Base-by-base conservation (phyloP, 805 yeast genomes). In the Wickerhamia fluorescens region DNA sequence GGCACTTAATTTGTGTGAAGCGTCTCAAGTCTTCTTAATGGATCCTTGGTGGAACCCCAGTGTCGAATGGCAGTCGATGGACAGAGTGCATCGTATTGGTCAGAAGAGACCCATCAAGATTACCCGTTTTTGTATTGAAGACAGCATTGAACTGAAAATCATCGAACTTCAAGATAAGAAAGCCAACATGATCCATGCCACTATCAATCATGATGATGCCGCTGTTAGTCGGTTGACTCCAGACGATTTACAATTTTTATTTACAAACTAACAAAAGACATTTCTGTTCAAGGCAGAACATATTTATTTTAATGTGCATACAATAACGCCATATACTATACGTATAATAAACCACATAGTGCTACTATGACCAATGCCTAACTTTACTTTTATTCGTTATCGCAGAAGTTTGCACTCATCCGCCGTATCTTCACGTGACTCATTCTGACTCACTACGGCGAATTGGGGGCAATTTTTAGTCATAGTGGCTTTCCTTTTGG, bases 21-120 rank as follows among this genome's bases (percentile, higher is more conserved):
- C 98, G 0, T 87, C 94, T 3, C 97, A 89, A 47, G 97, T 92
- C 26, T 92, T 92, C 43, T 68, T 92, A 25, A 66, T 92, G 66
- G 99, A 92, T 47, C 97, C 97, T 20, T 92, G 98, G 98, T 92
- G 98, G 97, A 94, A 92, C 51, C 97, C 97, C 1, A 82, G 94
- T 42, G 92, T 89, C 6, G 98, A 92, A 53, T 92, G 96, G 87
- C 99, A 92, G 54, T 80, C 94, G 28, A 95, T 95, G 56, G 99
- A 92, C 56, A 76, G 99, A 60, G 96, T 92, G 14, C 97, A 92
- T 57, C 75, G 99, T 58, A 92, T 92, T 38, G 96, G 97, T 5
- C 99, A 92, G 53, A 83, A 73, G 44, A 61, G 99, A 41, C 98
- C 99, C 0, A 95, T 92, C 7, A 73, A 85, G 38, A 86, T 92